Conservation (phyloP, 371 early-diverging fungal species). For the Vairimorpha apis region DNA sequence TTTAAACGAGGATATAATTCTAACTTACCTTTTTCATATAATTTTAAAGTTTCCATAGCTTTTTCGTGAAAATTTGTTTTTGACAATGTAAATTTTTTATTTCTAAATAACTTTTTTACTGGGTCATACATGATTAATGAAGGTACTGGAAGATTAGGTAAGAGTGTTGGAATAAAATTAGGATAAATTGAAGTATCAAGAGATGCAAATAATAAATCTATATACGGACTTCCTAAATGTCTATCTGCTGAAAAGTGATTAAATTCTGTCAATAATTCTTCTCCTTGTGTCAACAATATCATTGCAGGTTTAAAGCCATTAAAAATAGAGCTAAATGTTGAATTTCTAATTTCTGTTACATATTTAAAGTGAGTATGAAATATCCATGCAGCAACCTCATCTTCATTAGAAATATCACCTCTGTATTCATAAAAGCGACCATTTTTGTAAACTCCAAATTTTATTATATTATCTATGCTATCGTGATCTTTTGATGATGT, state of each 20-base stretch:
- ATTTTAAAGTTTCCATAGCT: conserved; percentile 21
- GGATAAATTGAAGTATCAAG: conserved; percentile 61
- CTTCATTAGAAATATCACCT: conserved; percentile 46
- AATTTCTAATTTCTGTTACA: conserved; percentile 60
- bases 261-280: conserved; percentile 52
- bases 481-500: not conserved
- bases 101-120: conserved; percentile 54
- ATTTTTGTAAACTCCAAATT: conserved; percentile 63
- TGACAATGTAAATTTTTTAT: conserved; percentile 28
- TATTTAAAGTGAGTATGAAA: conserved; percentile 64
- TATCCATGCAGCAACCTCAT: conserved; percentile 63
- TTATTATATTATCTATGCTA: conserved; percentile 35
- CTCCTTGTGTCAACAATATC: conserved; percentile 55
- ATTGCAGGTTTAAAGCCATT: conserved; percentile 64
- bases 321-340: conserved; percentile 64
- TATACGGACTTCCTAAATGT: conserved; percentile 61
- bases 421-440: conserved; percentile 59
- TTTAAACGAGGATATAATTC: conserved; percentile 32
- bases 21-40: conserved; percentile 29
- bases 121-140: conserved; percentile 63
- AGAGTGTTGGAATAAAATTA: conserved; percentile 57
- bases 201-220: conserved; percentile 57
- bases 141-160: conserved; percentile 52
- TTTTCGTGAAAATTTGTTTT: conserved; percentile 42
- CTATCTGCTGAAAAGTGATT: conserved; percentile 56